Base-by-base conservation (phyloP, 768 basidiomycete genomes). In the Amanita molliuscula region DNA sequence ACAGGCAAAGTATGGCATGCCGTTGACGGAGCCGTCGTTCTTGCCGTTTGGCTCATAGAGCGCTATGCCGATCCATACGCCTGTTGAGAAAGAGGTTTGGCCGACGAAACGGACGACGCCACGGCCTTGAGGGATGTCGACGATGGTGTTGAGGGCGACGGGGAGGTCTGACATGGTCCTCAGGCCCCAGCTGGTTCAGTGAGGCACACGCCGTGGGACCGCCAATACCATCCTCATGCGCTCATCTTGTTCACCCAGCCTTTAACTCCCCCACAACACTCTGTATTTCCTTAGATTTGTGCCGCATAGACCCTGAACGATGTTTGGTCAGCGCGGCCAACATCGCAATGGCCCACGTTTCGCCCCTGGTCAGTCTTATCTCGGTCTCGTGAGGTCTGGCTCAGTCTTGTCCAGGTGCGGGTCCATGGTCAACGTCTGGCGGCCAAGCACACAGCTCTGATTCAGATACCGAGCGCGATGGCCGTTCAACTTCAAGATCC, bases 11-110 rank as follows among this genome's bases (percentile, higher is more conserved):
- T 98, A 99, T 1, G 65, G 54, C 44, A 80, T 65, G 13, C 85
- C 91, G 31, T 83, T 72, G 6, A 99, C 86, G 1, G 81, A 77
- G 1, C 96, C 96, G 58, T 98, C 89, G 70, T 99, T 99, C 82
- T 98, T 99, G 34, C 96, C 96, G 40, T 78, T 84, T 6, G 79
- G 66, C 58, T 84, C 82, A 50, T 75, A 78, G 41, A 99, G 76
- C 60, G 95, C 93, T 47, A 98, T 81, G 8, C 96, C 96, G 44
- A 96, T 76, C 95, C 95, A 99, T 74, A 87, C 91, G 0, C 96
- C 96, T 1, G 80, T 65, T 18, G 88, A 78, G 63, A 97, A 97
- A 2, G 76, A 73, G 0, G 95, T 94, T 28, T 79, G 54, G 0
- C 95, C 96, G 45, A 75, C 77, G 73, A 92, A 99, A 20, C 93